Evolutionary conservation across 2,329 filamentous ascomycete genomes (phyloP), one percentile per base, ranked within the genome.

Genomic region (Coniochaeta prunicola): DNA sequence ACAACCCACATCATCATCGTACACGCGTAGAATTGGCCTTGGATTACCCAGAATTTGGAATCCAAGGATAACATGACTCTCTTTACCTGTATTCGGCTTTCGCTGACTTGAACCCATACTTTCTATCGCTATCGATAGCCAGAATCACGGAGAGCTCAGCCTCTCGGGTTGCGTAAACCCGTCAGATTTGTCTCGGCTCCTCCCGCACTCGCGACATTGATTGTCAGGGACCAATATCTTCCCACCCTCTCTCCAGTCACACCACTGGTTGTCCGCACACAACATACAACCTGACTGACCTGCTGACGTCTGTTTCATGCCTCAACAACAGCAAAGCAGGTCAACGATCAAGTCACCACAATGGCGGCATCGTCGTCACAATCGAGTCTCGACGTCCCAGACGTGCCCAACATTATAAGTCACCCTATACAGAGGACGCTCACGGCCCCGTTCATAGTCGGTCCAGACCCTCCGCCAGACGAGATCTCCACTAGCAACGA

Each of bases 401-500:
- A 55, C 30, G 45, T 50, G 9, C 45, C 45, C 5, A 50, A 50
- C 45, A 15, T 21, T 12, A 55, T 56, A 7, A 31, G 33, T 10
- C 33, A 42, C 36, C 36, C 54, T 2, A 56, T 56, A 6, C 54
- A 56, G 21, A 30, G 54, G 19, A 30, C 54, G 15, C 24, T 56
- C 4, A 40, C 54, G 19, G 54, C 54, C 24, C 54, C 54, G 10
- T 40, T 56, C n/a, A 28, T 36, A 28, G 53, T 55, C n/a, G 53
- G 53, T 6, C 53, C 53, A 3, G 33, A 55, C 33, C 53, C 53
- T 24, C 9, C 28, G 3, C 53, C 53, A 2, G 33, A 34, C 19
- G 54, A 56, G 31, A 24, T 42, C 36, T 30, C 24, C 2, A 30
- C 7, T 8, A 24, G 26, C 53, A 64, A 64, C 8, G 62, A 65